Base-by-base conservation (phyloP, 441 rosid species). In the Erysimum pusillum region DNA sequence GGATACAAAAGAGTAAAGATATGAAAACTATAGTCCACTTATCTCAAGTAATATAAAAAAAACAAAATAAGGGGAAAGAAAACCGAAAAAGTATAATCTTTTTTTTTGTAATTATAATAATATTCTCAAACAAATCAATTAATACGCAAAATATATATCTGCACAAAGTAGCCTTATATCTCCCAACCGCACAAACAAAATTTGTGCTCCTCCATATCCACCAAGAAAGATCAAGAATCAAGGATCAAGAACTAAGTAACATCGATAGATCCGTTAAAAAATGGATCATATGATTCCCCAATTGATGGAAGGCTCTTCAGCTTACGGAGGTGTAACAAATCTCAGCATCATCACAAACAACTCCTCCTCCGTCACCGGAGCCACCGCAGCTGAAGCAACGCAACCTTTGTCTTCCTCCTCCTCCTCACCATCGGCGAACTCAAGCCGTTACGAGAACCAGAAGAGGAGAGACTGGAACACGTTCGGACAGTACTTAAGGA, bases 391-490 rank as follows among this genome's bases (percentile, higher is more conserved):
- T 9, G 73, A 56, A 49, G 20, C 81, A 46, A 48, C 67, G 2
- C 82, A 62, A 56, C 72, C 69, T 32, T 73, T 42, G 1, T 53
- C 74, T 18, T 73, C 69, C 14, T 46, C 71, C 39, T 15, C 60
- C 54, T 57, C 74, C 22, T 51, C 74, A 6, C 61, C 83, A 14
- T 51, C 76, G 2, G 42, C 59, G 9, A 75, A 76, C 65, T 75
- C 79, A 62, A 80, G 83, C 67, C 80, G 83, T 17, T 80, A 80
- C 59, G 83, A 76, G 80, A 75, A 76, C 42, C 83, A 80, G 56
- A 80, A 80, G 71, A 72, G 83, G 10, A 65, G 83, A 64, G 83
- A 80, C 71, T 80, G 83, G 80, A 80, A 76, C 78, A 80, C 83
- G 39, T 80, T 80, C 51, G 77, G 77, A 25, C 83, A 80, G 10